Conservation (phyloP, 202 grass and related monocot genomes). For the Setaria viridis region DNA sequence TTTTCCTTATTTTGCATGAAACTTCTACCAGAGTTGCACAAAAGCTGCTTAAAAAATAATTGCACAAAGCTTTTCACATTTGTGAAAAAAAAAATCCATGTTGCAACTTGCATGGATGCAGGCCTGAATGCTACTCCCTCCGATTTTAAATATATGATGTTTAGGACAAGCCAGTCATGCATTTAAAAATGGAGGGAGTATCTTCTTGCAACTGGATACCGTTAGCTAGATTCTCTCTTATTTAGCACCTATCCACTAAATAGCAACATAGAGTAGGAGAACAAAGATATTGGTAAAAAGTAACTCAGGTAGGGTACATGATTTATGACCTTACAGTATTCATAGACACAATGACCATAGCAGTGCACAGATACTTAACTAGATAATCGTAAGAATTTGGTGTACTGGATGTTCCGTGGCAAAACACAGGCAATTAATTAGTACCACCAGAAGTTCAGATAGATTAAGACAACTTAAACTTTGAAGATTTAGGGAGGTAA, state of each 20-base stretch:
- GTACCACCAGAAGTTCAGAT: slow-evolving; percentile 36
- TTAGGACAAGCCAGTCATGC: not conserved
- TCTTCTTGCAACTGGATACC: not conserved
- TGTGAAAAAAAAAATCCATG: not conserved
- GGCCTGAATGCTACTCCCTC: not conserved
- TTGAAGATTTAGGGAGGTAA: slow-evolving; percentile 1
- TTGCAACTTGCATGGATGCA: not conserved
- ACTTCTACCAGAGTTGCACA: not conserved
- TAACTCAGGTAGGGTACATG: not conserved
- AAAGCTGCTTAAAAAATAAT: not conserved
- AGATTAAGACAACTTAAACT: not conserved
- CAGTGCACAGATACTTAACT: not conserved
- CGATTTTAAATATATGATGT: not conserved
- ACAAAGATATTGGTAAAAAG: not conserved
- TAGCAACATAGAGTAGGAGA: not conserved
- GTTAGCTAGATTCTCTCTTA: not conserved
- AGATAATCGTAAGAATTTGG: not conserved
- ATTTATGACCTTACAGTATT: not conserved
- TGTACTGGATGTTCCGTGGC: not conserved
- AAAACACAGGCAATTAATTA: not conserved
- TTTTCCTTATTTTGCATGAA: not conserved
- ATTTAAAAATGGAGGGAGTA: not conserved
- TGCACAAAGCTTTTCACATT: not conserved
- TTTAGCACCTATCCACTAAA: not conserved
- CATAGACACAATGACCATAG: not conserved